A percentile compares a stretch with the other conserved stretches of the same genome.
phyloP scores from a whole-genome alignment of 176 grass and related monocot genomes.

The maize (Zea mays) region Zm-B73-REFERENCE-NAM-5.0 NC_050097.1:114128001-114128500 shows the following conservation, averaged over 20 bases:
- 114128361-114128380: slow-evolving; percentile 89
- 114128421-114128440: slow-evolving; percentile 89
- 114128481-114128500: slow-evolving; percentile 95
- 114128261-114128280: slow-evolving; percentile 15
- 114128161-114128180: not conserved
- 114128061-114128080: not conserved
- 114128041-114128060: not conserved
- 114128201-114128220: not conserved
- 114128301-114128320: not conserved
- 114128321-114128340: slow-evolving; percentile 7
- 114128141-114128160: not conserved
- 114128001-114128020: not conserved
- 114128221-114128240: not conserved
- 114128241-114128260: not conserved
- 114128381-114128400: slow-evolving; percentile 87
- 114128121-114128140: not conserved
- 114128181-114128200: not conserved
- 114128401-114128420: slow-evolving; percentile 85
- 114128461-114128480: slow-evolving; percentile 86
- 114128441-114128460: slow-evolving; percentile 92
- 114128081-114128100: not conserved
- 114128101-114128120: not conserved
- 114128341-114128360: slow-evolving; percentile 32
- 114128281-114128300: not conserved
- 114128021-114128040: not conserved